Evolutionary conservation across 2,329 filamentous ascomycete species (phyloP).

Genomic region (Chaetomium globosum): DNA sequence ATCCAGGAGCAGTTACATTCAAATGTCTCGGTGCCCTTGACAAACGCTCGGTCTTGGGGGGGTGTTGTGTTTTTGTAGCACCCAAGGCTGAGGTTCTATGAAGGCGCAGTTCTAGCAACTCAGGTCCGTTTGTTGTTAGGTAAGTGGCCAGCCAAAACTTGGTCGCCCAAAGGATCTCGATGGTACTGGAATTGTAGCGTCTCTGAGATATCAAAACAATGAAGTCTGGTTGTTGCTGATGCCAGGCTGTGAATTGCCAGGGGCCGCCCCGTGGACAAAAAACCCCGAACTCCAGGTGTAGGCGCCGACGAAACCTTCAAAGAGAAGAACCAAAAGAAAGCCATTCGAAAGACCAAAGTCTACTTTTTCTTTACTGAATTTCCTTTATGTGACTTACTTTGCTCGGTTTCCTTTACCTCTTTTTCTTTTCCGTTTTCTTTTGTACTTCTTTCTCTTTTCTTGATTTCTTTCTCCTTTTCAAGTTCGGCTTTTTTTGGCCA

Average conservation of each 20-base stretch:
- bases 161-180: background rate
- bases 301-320: too few species aligned
- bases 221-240: background rate
- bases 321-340: too few species aligned
- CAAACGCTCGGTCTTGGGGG: background rate
- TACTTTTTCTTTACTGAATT: too few species aligned
- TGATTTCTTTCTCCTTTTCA: too few species aligned
- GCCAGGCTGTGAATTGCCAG: background rate
- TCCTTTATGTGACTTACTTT: too few species aligned
- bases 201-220: background rate
- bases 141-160: background rate
- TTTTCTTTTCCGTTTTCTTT: too few species aligned
- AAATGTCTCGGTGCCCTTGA: background rate
- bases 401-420: too few species aligned
- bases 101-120: background rate
- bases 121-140: background rate
- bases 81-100: background rate
- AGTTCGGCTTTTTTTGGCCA: too few species aligned
- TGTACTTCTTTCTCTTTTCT: too few species aligned
- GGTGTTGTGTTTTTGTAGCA: background rate
- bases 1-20: slow-evolving; percentile 26
- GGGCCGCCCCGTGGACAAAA: too few species aligned
- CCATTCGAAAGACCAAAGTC: too few species aligned
- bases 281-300: too few species aligned
- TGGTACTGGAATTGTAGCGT: background rate